These are phyloP conservation scores for Aspergillus bridgeri DNA, from an alignment of 495 filamentous ascomycete species.

Conservation along the genomic window DNA sequence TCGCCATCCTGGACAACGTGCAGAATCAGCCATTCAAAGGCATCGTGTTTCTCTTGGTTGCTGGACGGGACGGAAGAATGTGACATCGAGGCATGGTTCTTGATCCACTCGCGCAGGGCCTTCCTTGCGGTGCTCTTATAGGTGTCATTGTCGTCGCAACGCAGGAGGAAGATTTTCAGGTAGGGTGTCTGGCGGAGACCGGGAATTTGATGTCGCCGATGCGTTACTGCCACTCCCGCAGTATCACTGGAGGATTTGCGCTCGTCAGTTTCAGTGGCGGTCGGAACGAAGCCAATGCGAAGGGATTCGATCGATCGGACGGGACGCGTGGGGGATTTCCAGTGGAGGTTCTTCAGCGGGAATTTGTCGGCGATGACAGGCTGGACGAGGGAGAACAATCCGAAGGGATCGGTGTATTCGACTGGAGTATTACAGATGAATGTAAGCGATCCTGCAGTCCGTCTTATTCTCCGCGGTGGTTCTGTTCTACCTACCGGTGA, in stretches of 20 bases:
- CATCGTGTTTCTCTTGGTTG: slow-evolving; percentile 81
- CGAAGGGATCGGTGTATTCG: slow-evolving; percentile 83
- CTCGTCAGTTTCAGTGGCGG: slow-evolving; percentile 31
- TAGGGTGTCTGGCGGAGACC: slow-evolving; percentile 92
- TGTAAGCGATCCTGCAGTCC: slow-evolving; percentile 5
- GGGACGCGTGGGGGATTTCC: slow-evolving; percentile 90
- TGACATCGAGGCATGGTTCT: slow-evolving; percentile 58
- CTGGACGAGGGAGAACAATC: slow-evolving; percentile 77
- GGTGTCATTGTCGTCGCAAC: slow-evolving; percentile 90
- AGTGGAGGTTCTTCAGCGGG: slow-evolving; percentile 89
- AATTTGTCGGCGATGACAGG: slow-evolving; percentile 71
- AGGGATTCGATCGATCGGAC: slow-evolving; percentile 88
- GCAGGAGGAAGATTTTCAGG: slow-evolving; percentile 81
- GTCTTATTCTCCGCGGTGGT: not conserved
- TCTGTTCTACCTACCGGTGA: slow-evolving; percentile 38
- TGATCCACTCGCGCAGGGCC: slow-evolving; percentile 86
- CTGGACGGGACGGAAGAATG: slow-evolving; percentile 39
- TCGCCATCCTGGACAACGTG: slow-evolving; percentile 70
- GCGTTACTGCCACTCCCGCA: slow-evolving; percentile 38
- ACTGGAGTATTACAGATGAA: slow-evolving; percentile 26
- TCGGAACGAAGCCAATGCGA: slow-evolving; percentile 78
- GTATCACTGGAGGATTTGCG: slow-evolving; percentile 36
- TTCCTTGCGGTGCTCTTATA: slow-evolving; percentile 80
- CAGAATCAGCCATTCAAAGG: slow-evolving; percentile 93
- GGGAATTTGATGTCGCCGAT: slow-evolving; percentile 90